phyloP scores from a whole-genome alignment of 148 eudicot species.

The Vaccinium macrocarpon region DNA sequence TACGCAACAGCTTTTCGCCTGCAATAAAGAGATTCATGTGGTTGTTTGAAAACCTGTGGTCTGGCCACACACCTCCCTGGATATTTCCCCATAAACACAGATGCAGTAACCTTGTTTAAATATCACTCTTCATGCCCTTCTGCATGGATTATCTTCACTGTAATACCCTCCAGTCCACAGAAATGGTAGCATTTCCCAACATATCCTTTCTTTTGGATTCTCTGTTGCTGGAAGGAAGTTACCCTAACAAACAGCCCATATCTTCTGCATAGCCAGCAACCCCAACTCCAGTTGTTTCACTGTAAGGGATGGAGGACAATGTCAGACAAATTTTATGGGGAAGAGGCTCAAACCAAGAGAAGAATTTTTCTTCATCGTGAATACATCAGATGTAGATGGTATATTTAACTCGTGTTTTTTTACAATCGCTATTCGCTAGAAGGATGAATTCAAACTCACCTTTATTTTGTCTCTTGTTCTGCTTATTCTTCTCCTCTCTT shows the following conservation, averaged over 20 bases:
- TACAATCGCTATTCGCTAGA: neutral
- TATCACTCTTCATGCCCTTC: constrained; percentile 45
- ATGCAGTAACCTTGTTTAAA: constrained; percentile 24
- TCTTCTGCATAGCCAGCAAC: constrained; percentile 26
- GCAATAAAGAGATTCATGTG: constrained; percentile 37
- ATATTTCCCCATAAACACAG: constrained; percentile 30
- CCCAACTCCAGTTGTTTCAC: neutral
- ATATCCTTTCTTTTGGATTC: constrained; percentile 7
- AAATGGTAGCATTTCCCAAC: constrained; percentile 12
- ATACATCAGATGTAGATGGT: neutral
- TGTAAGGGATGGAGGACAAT: neutral
- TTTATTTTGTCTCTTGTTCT: neutral
- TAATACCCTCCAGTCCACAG: constrained; percentile 22
- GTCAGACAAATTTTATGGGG: neutral
- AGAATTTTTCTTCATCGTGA: neutral
- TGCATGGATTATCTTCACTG: constrained; percentile 37
- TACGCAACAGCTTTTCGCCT: constrained; percentile 32
- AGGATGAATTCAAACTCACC: neutral
- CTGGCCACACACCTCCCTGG: constrained; percentile 39
- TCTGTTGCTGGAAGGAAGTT: neutral
- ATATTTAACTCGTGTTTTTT: neutral
- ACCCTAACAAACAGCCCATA: constrained; percentile 18
- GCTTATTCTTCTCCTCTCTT: neutral
- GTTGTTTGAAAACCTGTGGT: constrained; percentile 38
- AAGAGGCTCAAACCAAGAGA: neutral